phyloP scores from a whole-genome alignment of 2,329 filamentous ascomycete species.

The Exserohilum turcica region DNA sequence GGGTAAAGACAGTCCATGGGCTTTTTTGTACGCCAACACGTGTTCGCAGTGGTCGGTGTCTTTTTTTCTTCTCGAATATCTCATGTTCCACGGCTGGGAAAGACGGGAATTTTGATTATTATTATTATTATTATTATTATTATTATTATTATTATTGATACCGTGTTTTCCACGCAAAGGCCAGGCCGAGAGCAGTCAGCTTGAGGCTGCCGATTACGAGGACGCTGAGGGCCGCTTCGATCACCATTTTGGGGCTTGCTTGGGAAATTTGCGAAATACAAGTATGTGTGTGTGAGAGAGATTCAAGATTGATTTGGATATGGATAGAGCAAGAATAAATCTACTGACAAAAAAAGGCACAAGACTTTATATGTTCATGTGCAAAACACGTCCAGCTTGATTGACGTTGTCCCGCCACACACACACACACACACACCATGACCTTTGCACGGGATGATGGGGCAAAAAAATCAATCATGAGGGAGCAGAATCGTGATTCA shows the following conservation, averaged over 20 bases:
- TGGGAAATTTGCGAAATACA: too few relatives aligned
- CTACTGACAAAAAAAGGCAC: too few relatives aligned
- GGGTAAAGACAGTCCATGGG: too few relatives aligned
- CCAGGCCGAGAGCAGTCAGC: constrained; percentile 37
- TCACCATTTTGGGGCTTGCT: constrained; percentile 14
- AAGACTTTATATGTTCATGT: too few relatives aligned
- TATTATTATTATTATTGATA: constrained; percentile 16
- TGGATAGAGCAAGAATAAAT: not conserved
- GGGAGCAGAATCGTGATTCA: too few relatives aligned
- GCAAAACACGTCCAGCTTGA: too few relatives aligned
- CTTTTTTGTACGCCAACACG: too few relatives aligned
- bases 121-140: not conserved
- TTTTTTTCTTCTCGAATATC: too few relatives aligned
- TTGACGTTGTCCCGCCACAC: too few relatives aligned
- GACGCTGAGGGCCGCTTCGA: constrained; percentile 28
- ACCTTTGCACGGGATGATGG: not conserved
- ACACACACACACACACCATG: not conserved
- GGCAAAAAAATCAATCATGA: too few relatives aligned
- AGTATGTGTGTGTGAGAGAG: not conserved
- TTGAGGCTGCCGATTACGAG: constrained; percentile 37
- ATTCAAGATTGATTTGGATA: not conserved
- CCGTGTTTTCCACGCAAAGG: constrained; percentile 33
- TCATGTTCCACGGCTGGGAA: too few relatives aligned
- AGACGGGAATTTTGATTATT: not conserved
- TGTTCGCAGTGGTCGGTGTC: too few relatives aligned